phyloP scores from a whole-genome alignment of 2,329 filamentous ascomycete genomes.

The Penicillium polonicum region DNA sequence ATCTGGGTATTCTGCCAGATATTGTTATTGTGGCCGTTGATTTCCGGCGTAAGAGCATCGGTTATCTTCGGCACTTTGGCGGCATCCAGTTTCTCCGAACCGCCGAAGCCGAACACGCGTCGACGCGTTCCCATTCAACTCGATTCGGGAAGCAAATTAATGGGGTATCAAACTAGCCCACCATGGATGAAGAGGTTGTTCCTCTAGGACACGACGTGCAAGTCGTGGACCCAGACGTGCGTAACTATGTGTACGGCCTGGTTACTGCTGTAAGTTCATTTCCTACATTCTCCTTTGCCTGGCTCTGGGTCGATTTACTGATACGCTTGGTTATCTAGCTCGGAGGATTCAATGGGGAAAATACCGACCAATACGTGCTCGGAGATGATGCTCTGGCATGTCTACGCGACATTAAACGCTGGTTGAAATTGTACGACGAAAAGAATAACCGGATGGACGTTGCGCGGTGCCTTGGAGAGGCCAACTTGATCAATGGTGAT shows the following conservation, averaged over 20 bases:
- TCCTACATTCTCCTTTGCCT: neutral
- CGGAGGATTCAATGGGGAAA: slow-evolving; percentile 75
- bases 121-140: slow-evolving; percentile 22
- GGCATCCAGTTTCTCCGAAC: slow-evolving; percentile 21
- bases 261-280: slow-evolving; percentile 74
- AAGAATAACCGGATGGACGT: slow-evolving; percentile 94
- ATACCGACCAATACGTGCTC: slow-evolving; percentile 79
- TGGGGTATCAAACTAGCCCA: slow-evolving; percentile 15
- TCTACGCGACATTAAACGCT: slow-evolving; percentile 88
- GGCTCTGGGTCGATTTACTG: slow-evolving; percentile 11
- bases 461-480: slow-evolving; percentile 84
- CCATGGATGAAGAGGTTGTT: slow-evolving; percentile 45
- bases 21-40: neutral
- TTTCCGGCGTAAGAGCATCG: neutral
- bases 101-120: slow-evolving; percentile 25
- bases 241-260: slow-evolving; percentile 89
- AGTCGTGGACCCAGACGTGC: slow-evolving; percentile 84
- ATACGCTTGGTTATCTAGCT: slow-evolving; percentile 55
- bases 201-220: slow-evolving; percentile 47
- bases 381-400: slow-evolving; percentile 92
- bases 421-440: slow-evolving; percentile 92
- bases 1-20: slow-evolving; percentile 8
- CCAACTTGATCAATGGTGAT: slow-evolving; percentile 87
- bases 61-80: slow-evolving; percentile 25
- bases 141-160: slow-evolving; percentile 19